A percentile compares a stretch with the other conserved stretches of the same genome.
Evolutionary conservation across 371 early-diverging fungal genomes (phyloP).

Genomic region (Coemansia sp.): DNA sequence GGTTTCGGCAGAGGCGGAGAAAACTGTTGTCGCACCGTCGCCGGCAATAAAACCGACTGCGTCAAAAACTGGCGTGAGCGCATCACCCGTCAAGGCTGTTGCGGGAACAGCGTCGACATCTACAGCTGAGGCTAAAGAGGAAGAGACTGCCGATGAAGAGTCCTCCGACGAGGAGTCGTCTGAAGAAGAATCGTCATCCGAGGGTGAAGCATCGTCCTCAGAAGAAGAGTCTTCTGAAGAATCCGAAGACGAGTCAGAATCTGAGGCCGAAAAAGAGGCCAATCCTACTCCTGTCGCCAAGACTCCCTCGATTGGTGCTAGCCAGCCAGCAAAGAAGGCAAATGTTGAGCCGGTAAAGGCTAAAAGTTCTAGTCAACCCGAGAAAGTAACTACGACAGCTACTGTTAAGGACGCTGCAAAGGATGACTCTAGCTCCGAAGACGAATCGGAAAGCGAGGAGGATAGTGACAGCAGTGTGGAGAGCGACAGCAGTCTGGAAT

Average conservation of each 20-base stretch:
- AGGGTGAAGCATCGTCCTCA: background rate
- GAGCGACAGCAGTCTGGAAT: slow-evolving; percentile 16
- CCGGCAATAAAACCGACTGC: no score
- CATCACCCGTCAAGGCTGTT: no score
- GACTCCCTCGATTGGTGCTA: background rate
- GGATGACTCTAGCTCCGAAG: background rate
- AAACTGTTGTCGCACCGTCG: no score
- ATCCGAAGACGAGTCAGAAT: slow-evolving; percentile 1
- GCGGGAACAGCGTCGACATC: no score
- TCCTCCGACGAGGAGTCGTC: slow-evolving; percentile 4
- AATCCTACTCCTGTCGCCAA: background rate
- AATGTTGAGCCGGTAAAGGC: no score
- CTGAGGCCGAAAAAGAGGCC: background rate
- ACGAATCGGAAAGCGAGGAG: background rate
- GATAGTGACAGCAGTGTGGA: slow-evolving; percentile 13
- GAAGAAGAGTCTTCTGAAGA: background rate
- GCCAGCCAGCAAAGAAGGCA: background rate
- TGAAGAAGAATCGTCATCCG: background rate
- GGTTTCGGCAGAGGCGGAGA: no score
- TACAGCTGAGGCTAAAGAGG: no score
- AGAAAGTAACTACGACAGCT: background rate
- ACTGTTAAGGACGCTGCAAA: background rate
- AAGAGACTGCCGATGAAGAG: slow-evolving; percentile 1
- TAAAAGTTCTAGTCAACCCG: background rate
- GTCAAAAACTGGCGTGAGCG: no score